Percentiles rank a stretch among this genome's conserved stretches.
phyloP scores from a whole-genome alignment of 495 filamentous ascomycete species.

The Penicillium paxilli region DNA sequence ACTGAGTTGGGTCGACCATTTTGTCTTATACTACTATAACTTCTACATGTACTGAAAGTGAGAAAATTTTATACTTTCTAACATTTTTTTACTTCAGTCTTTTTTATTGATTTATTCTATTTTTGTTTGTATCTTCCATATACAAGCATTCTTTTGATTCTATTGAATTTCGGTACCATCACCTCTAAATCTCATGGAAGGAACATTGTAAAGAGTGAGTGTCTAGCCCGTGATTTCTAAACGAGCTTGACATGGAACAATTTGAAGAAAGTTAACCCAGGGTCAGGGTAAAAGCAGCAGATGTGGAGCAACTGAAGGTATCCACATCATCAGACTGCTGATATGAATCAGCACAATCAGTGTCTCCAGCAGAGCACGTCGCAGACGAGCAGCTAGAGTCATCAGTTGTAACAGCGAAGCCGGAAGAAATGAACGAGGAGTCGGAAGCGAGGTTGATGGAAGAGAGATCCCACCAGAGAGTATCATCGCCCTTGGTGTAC shows the following conservation, averaged over 20 bases:
- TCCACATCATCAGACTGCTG: conserved; percentile 33
- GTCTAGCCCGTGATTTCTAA: not conserved
- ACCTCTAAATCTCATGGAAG: not conserved
- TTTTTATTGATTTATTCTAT: not conserved
- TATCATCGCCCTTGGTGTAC: conserved; percentile 40
- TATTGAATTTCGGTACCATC: conserved; percentile 2
- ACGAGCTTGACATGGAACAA: not conserved
- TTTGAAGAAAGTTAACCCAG: conserved; percentile 19
- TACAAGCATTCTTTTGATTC: conserved; percentile 9
- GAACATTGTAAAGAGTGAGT: not conserved
- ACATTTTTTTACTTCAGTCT: conserved; percentile 8
- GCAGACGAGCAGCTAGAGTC: conserved; percentile 29
- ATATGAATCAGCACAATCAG: conserved; percentile 34
- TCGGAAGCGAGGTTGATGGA: conserved; percentile 35
- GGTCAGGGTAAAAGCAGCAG: conserved; percentile 18
- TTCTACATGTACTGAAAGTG: not conserved
- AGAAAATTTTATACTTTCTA: not conserved
- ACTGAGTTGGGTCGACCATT: not conserved
- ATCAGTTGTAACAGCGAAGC: conserved; percentile 34
- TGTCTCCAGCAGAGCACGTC: conserved; percentile 33
- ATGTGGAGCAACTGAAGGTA: conserved; percentile 26
- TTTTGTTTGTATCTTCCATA: conserved; percentile 8
- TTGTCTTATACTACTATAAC: not conserved
- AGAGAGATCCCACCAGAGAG: conserved; percentile 49
- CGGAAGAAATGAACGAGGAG: conserved; percentile 29